These are phyloP conservation scores for Inonotus obliquus DNA, from an alignment of 1,284 basidiomycete species.

Conservation along the genomic window DNA sequence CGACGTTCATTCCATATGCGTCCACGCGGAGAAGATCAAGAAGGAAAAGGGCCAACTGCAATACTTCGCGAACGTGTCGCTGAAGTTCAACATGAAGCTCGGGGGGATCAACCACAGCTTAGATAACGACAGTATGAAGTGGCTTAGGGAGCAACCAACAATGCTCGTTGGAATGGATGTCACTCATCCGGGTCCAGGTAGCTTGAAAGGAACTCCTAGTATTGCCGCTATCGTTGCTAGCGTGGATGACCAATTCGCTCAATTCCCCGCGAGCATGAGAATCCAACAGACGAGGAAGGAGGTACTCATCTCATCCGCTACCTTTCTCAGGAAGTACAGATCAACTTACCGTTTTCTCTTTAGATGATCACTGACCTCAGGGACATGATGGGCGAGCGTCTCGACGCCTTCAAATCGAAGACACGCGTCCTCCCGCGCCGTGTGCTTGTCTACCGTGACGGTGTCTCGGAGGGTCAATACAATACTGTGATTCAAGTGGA, in stretches of 20 bases:
- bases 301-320: conserved; percentile 33
- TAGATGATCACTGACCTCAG: conserved; percentile 69
- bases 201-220: conserved; percentile 63
- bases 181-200: conserved; percentile 70
- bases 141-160: conserved; percentile 53
- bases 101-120: conserved; percentile 71
- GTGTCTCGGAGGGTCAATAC: conserved; percentile 81
- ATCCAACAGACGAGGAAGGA: conserved; percentile 73
- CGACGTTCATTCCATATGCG: conserved; percentile 66
- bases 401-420: conserved; percentile 47
- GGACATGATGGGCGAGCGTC: conserved; percentile 65
- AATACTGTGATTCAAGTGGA: conserved; percentile 59
- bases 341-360: neutral
- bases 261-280: conserved; percentile 68
- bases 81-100: conserved; percentile 79
- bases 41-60: conserved; percentile 60
- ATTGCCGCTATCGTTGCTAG: conserved; percentile 80
- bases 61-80: conserved; percentile 73
- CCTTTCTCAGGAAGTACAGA: neutral
- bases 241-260: conserved; percentile 53
- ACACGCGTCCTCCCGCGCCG: conserved; percentile 53
- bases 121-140: conserved; percentile 45
- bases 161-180: conserved; percentile 85
- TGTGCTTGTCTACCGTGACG: conserved; percentile 73
- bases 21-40: conserved; percentile 57